A percentile compares a stretch with the other conserved stretches of the same genome.
These are phyloP conservation scores for Cordyceps farinosa DNA, from an alignment of 2,329 filamentous ascomycete species.

Conservation along the genomic window DNA sequence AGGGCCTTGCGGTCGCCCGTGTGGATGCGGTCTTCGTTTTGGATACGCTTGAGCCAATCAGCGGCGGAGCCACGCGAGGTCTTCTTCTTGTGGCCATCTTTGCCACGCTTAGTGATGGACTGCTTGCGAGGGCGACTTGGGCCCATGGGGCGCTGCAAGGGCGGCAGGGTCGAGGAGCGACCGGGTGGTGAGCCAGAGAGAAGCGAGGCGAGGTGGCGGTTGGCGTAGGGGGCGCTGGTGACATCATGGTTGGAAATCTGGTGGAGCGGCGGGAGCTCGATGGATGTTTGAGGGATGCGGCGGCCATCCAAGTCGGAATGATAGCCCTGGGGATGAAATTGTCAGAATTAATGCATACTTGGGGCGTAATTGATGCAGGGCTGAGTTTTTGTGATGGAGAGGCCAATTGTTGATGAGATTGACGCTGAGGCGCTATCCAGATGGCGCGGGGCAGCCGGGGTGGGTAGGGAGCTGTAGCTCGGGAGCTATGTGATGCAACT, in stretches of 20 bases:
- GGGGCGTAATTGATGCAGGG: neutral
- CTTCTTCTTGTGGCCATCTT: conserved; percentile 71
- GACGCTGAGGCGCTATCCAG: conserved; percentile 24
- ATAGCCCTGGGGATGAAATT: conserved; percentile 49
- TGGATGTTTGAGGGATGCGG: conserved; percentile 61
- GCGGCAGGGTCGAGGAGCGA: conserved; percentile 82
- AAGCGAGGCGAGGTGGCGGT: conserved; percentile 72
- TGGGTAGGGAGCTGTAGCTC: conserved; percentile 11
- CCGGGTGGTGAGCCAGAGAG: conserved; percentile 77
- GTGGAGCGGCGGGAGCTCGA: conserved; percentile 71
- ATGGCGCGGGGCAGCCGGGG: conserved; percentile 25
- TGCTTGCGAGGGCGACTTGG: conserved; percentile 75
- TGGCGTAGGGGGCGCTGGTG: conserved; percentile 69
- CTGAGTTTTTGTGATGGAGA: neutral
- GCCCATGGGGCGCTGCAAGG: conserved; percentile 70
- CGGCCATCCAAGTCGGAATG: conserved; percentile 67
- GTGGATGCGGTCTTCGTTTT: conserved; percentile 63
- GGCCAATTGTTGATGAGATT: neutral
- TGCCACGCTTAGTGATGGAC: conserved; percentile 75
- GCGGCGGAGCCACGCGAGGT: conserved; percentile 68
- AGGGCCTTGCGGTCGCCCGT: conserved; percentile 72
- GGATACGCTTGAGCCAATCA: conserved; percentile 58
- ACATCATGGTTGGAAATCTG: conserved; percentile 50
- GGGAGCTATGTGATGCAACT: conserved; percentile 31
- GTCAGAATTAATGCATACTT: neutral